Evolutionary conservation across 257 asterid genomes (phyloP), one percentile per base, ranked within the genome.

Genomic region (Primulina tabacum): DNA sequence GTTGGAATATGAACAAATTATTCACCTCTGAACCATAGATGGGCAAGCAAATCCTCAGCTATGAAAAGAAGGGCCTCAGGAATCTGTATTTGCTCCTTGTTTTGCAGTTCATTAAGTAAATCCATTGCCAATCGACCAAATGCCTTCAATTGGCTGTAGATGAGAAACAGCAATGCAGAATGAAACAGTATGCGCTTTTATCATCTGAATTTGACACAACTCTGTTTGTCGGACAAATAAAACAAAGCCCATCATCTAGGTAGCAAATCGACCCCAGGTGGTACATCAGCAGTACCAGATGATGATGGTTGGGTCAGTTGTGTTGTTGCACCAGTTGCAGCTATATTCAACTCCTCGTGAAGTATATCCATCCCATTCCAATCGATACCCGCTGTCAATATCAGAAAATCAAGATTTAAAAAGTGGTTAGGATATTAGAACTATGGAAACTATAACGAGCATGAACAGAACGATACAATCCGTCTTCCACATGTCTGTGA

Each of bases 401-500:
- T 71, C 9, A 69, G 73, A 73, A 74, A 61, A 65, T 60, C 63
- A 11, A 67, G 73, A 56, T 67, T 72, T 70, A 5, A 43, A 32
- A 60, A 21, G 4, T 30, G 24, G 52, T 58, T 6, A 40, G 16
- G 26, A 1, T 53, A 64, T 16, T 26, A 59, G 21, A 65, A 20
- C 33, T 1, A 60, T 32, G 60, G 60, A 29, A 33, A 73, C 30
- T 57, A 59, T 29, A 65, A 43, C 37, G 29, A 65, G 59, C 58
- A 78, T 21, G 11, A 18, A 61, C 60, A 75, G 72, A 64, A 77
- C 81, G 59, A 71, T 87, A 92, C 97, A 74, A 71, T 88, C 98
- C n/a, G 85, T 75, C 80, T 82, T 85, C 98, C 99, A 93, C 95
- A 93, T 83, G 78, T 93, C 95, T 18, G 99, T 89, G 60, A 89